Percentiles rank a stretch among this genome's conserved stretches.
Conservation (phyloP, 345 rosid species). For the Arabis hirsuta region DNA sequence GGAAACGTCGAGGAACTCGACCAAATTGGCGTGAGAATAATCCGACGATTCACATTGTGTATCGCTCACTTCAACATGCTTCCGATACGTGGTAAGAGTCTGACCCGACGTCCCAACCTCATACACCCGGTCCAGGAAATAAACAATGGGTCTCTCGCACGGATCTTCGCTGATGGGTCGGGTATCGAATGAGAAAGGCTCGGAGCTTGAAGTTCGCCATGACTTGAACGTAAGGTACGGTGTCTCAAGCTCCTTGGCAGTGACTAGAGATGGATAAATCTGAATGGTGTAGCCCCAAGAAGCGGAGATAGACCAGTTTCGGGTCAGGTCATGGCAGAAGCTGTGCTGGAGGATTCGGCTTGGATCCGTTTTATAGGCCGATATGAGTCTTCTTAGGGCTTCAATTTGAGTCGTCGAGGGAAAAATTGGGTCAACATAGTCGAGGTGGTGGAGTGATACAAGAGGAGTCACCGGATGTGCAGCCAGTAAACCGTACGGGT, state of each 20-base stretch:
- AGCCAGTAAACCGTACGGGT: conserved; percentile 76
- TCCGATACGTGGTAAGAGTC: conserved; percentile 60
- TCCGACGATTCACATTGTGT: conserved; percentile 47
- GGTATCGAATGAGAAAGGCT: conserved; percentile 77
- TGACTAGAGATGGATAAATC: conserved; percentile 58
- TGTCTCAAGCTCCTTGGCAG: conserved; percentile 66
- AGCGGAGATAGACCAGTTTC: conserved; percentile 74
- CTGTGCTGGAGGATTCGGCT: conserved; percentile 73
- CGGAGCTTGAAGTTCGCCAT: conserved; percentile 69
- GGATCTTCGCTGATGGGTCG: conserved; percentile 57
- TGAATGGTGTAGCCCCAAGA: conserved; percentile 92
- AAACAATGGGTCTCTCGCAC: conserved; percentile 66
- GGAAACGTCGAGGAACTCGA: conserved; percentile 56
- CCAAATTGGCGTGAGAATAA: conserved; percentile 44
- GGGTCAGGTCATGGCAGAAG: conserved; percentile 65
- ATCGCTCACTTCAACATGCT: conserved; percentile 44
- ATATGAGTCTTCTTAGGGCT: conserved; percentile 57
- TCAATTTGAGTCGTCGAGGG: conserved; percentile 54
- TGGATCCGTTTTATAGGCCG: conserved; percentile 62
- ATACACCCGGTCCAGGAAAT: conserved; percentile 61
- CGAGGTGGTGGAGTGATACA: conserved; percentile 85
- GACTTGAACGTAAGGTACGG: conserved; percentile 65
- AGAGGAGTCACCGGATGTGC: conserved; percentile 90
- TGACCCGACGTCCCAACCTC: conserved; percentile 34
- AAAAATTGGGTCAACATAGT: conserved; percentile 64